Conservation (phyloP, 139 green algal genomes). For the Chloropicon primus region DNA sequence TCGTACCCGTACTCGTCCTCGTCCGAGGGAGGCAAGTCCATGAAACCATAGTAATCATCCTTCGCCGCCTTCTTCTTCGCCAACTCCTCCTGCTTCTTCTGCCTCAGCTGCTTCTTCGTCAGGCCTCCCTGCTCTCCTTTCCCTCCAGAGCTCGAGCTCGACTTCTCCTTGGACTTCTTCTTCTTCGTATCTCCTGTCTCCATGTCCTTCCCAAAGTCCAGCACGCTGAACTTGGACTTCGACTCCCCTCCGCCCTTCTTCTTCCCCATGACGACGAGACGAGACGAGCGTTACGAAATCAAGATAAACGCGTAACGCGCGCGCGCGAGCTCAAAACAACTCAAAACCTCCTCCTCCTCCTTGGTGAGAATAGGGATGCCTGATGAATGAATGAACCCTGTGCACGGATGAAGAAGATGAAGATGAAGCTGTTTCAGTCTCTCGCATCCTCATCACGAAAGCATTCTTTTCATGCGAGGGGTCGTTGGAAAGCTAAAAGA, state of each 20-base stretch:
- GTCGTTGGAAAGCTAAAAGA: too few species aligned
- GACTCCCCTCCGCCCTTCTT: conserved; percentile 12
- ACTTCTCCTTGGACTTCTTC: conserved; percentile 5
- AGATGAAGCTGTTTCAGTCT: too few species aligned
- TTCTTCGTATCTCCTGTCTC: conserved; percentile 1
- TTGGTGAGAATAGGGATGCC: too few species aligned
- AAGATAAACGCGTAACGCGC: too few species aligned
- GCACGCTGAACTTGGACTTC: conserved; percentile 9
- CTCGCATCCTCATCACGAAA: too few species aligned
- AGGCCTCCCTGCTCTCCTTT: conserved; percentile 1
- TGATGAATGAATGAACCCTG: too few species aligned
- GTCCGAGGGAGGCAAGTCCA: conserved; percentile 76
- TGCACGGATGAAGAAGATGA: too few species aligned
- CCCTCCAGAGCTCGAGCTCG: neutral
- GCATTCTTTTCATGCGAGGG: too few species aligned
- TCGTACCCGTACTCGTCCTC: conserved; percentile 28
- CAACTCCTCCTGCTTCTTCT: neutral
- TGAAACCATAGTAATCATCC: conserved; percentile 65
- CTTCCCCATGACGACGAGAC: neutral
- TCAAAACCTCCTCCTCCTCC: too few species aligned
- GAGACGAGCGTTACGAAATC: too few species aligned
- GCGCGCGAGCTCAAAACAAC: too few species aligned
- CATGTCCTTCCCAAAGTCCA: conserved; percentile 17
- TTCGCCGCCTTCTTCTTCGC: neutral
- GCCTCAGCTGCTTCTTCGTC: neutral